Conservation (phyloP, 768 basidiomycete genomes). For the Ramaria sp. region DNA sequence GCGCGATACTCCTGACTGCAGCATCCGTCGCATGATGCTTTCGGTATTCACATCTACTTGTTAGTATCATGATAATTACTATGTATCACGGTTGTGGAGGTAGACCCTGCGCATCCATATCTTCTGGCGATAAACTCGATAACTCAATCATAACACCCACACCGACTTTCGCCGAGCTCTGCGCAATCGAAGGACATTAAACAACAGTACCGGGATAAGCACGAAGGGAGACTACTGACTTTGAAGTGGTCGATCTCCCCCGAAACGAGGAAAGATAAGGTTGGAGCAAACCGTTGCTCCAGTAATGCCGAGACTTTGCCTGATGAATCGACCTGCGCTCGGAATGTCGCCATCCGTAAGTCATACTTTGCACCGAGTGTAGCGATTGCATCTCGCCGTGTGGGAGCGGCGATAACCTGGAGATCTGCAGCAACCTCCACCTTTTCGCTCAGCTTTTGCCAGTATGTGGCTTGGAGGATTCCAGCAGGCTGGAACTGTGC, state of each 20-base stretch:
- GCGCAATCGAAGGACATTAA: conserved; percentile 1
- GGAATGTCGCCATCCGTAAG: conserved; percentile 85
- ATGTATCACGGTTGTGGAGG: conserved; percentile 3
- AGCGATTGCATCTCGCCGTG: conserved; percentile 82
- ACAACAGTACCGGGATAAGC: not conserved
- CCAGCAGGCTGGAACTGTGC: conserved; percentile 78
- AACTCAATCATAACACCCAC: conserved; percentile 98
- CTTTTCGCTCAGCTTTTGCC: conserved; percentile 92
- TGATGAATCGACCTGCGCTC: conserved; percentile 88
- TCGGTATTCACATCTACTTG: not conserved
- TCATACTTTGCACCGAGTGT: conserved; percentile 96
- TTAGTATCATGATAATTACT: not conserved
- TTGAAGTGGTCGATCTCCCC: conserved; percentile 99
- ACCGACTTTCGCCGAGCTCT: conserved; percentile 92
- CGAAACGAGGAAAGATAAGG: conserved; percentile 87
- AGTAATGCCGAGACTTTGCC: conserved; percentile 93
- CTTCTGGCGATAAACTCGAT: conserved; percentile 67
- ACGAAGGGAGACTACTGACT: conserved; percentile 33
- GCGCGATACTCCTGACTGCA: not conserved
- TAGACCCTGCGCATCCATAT: conserved; percentile 41
- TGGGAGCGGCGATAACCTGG: conserved; percentile 67
- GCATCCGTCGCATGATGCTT: not conserved
- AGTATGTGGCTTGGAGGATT: conserved; percentile 85
- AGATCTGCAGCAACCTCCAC: conserved; percentile 96
- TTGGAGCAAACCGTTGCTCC: conserved; percentile 92